phyloP scores from a whole-genome alignment of 768 basidiomycete species.

The Rossbeevera mucosa region DNA sequence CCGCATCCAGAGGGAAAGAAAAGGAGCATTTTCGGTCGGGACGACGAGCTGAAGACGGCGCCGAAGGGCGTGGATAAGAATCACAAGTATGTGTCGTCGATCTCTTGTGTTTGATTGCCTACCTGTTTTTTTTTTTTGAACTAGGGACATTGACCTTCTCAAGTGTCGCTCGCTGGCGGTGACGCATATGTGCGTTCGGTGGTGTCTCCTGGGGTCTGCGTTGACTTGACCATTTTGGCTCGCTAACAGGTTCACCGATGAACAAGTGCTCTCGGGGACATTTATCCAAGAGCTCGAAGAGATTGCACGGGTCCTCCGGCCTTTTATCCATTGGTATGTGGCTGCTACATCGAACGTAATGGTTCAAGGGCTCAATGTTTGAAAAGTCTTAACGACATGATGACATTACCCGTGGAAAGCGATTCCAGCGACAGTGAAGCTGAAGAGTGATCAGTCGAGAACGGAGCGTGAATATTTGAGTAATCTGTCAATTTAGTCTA shows the following conservation, averaged over 20 bases:
- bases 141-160: conserved; percentile 86
- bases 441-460: conserved; percentile 5
- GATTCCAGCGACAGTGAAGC: conserved; percentile 9
- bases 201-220: neutral
- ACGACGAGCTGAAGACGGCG: conserved; percentile 85
- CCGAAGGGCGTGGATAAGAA: conserved; percentile 87
- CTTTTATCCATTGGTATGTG: conserved; percentile 75
- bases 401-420: conserved; percentile 46
- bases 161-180: conserved; percentile 80
- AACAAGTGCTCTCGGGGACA: conserved; percentile 57
- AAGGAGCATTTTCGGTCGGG: conserved; percentile 78
- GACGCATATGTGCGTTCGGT: conserved; percentile 44
- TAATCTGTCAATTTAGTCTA: conserved; percentile 8
- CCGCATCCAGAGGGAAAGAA: conserved; percentile 58
- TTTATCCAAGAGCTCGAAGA: conserved; percentile 62
- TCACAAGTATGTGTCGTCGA: conserved; percentile 52
- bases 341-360: neutral
- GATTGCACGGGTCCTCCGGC: conserved; percentile 53
- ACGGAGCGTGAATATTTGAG: neutral
- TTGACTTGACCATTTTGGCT: conserved; percentile 13
- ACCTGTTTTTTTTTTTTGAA: neutral
- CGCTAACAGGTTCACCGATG: conserved; percentile 60
- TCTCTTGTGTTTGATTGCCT: neutral
- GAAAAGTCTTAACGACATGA: conserved; percentile 64
- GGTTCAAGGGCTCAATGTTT: neutral